Conservation (phyloP, 148 eudicot genomes). For the Vaccinium darrowii region DNA sequence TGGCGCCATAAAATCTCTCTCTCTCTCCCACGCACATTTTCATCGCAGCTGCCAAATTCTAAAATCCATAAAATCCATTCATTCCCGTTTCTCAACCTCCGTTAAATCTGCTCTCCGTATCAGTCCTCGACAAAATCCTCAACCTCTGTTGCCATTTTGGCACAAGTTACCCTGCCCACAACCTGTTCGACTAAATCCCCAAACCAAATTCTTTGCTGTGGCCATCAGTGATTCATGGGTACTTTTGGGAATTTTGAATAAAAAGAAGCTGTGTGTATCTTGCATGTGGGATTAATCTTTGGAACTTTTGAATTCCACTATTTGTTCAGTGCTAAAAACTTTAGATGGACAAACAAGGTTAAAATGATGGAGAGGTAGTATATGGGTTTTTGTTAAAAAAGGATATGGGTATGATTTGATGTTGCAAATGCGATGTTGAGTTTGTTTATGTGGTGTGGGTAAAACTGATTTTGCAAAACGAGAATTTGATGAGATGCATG, state of each 20-base stretch:
- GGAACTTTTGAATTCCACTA: slow-evolving; percentile 25
- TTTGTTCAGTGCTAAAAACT: slow-evolving; percentile 26
- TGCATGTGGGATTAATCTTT: slow-evolving; percentile 21
- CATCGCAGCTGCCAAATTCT: slow-evolving; percentile 27
- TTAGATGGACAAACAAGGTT: slow-evolving; percentile 25
- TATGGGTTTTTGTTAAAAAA: slow-evolving; percentile 27
- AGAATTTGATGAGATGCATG: slow-evolving; percentile 20
- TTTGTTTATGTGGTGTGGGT: slow-evolving; percentile 29
- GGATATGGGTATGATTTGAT: slow-evolving; percentile 26
- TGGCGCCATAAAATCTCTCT: slow-evolving; percentile 31
- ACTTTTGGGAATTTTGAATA: slow-evolving; percentile 22
- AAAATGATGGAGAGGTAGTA: slow-evolving; percentile 22
- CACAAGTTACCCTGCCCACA: slow-evolving; percentile 18
- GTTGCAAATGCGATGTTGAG: slow-evolving; percentile 27
- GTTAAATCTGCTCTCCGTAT: slow-evolving; percentile 22
- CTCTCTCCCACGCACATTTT: background rate
- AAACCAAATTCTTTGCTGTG: slow-evolving; percentile 39
- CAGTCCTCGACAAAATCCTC: slow-evolving; percentile 29
- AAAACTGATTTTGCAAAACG: slow-evolving; percentile 16
- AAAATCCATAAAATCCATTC: slow-evolving; percentile 25
- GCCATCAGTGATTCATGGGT: slow-evolving; percentile 43
- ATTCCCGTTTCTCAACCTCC: slow-evolving; percentile 25
- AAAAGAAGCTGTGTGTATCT: slow-evolving; percentile 21
- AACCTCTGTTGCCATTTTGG: slow-evolving; percentile 30
- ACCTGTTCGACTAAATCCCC: slow-evolving; percentile 34